Conservation (phyloP, 805 yeast genomes). For the Hyphopichia homilentoma region DNA sequence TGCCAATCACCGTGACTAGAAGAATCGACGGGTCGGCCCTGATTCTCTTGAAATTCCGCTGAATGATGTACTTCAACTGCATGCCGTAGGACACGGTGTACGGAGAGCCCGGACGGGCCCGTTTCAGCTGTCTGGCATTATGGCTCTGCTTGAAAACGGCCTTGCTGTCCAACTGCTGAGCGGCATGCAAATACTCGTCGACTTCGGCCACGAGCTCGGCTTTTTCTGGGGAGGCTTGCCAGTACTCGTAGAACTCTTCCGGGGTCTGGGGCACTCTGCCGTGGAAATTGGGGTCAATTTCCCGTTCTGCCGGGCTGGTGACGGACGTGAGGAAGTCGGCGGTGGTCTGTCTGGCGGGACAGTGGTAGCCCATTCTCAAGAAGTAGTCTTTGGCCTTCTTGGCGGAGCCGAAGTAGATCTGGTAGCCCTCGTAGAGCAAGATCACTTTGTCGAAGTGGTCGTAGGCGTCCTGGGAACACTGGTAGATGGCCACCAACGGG, state of each 20-base stretch:
- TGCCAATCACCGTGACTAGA: constrained; percentile 39
- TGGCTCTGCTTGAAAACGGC: constrained; percentile 16
- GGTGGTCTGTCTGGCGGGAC: constrained; percentile 38
- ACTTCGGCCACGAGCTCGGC: constrained; percentile 11
- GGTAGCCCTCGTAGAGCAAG: constrained; percentile 57
- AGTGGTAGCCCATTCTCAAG: constrained; percentile 36
- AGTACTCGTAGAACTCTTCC: constrained; percentile 23
- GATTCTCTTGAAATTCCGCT: constrained; percentile 47
- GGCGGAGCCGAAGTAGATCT: constrained; percentile 57
- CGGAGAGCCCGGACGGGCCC: constrained; percentile 5
- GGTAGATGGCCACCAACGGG: constrained; percentile 65
- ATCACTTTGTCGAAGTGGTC: constrained; percentile 59
- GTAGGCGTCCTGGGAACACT: constrained; percentile 64
- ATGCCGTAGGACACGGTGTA: constrained; percentile 34
- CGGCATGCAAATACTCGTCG: constrained; percentile 15
- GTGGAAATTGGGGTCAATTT: constrained; percentile 34
- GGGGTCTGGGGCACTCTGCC: constrained; percentile 25
- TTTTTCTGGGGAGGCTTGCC: constrained; percentile 24
- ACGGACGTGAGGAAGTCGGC: constrained; percentile 31
- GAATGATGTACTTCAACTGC: constrained; percentile 47
- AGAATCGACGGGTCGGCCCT: constrained; percentile 49
- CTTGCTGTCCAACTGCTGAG: constrained; percentile 7
- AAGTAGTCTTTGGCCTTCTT: constrained; percentile 42
- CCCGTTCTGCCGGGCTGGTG: constrained; percentile 25
- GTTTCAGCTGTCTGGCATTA: constrained; percentile 16